Evolutionary conservation across 805 yeast genomes (phyloP), one percentile per base, ranked within the genome.

Genomic region (Metschnikowia noctiluminum): DNA sequence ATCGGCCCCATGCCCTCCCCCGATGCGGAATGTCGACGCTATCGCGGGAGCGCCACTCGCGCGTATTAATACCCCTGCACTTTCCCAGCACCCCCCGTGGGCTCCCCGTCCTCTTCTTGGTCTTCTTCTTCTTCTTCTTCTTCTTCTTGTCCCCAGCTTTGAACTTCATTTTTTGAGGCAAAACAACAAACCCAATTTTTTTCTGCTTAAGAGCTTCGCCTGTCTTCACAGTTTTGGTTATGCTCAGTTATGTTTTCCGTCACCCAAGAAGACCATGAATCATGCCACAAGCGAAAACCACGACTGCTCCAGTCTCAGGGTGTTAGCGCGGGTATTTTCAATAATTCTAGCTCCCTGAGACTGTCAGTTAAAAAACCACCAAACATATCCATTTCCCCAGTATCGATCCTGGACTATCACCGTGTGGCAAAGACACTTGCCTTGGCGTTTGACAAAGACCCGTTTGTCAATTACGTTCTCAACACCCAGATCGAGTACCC

Each of bases 351-450:
- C 56, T 42, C 59, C 62, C 63, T 60, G 63, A 59, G 63, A 60
- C 63, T 60, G 55, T 31, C 54, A 35, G 52, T 44, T 35, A 39
- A 50, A 51, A 53, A 49, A 38, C 51, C 52, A 28, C 43, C 31
- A 36, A 55, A 55, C 40, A 49, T 53, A 32, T 51, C 59, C 35
- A 49, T 54, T 28, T 50, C 60, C 40, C 60, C 59, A 35, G 59
- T 55, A 39, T 50, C 52, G 48, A 45, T 49, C 39, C 59, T 56
- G 44, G 84, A 80, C 54, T 81, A 78, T 56, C 76, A 73, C 51
- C 71, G 80, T 50, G 82, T 82, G 28, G 84, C 84, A 26, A 70
- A 70, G 49, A 79, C 84, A 7, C 66, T 81, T 45, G 71, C 73
- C 46, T 64, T 77, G 46, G 79, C 83, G 5, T 81, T 81, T 58